Evolutionary conservation across 805 yeast species (phyloP).

Genomic region (Henningerozyma blattae): DNA sequence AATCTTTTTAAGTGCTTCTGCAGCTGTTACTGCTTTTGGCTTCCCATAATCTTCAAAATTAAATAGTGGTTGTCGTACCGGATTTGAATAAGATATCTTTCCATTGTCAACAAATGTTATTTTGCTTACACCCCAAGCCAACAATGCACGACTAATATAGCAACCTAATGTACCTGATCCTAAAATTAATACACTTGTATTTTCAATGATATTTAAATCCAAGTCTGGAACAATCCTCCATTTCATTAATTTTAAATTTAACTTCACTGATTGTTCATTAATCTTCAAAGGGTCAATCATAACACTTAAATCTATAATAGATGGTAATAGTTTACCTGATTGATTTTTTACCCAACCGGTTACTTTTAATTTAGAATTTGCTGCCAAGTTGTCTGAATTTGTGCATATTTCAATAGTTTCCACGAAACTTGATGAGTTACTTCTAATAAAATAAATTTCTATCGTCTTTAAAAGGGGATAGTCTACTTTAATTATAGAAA

Average conservation of each 20-base stretch:
- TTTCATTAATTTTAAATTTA: conserved; percentile 85
- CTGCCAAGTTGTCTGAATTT: too few relatives aligned
- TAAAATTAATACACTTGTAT: conserved; percentile 57
- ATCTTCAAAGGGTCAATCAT: conserved; percentile 70
- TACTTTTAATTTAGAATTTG: conserved; percentile 27
- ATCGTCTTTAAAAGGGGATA: conserved; percentile 26
- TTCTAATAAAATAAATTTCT: conserved; percentile 30
- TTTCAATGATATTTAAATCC: conserved; percentile 51
- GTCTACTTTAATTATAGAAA: conserved; percentile 31
- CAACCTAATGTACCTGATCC: conserved; percentile 97
- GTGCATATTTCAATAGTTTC: conserved; percentile 16
- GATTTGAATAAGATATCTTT: conserved; percentile 80
- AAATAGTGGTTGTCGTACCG: conserved; percentile 87
- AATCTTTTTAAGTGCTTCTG: conserved; percentile 53
- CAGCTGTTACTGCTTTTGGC: conserved; percentile 71
- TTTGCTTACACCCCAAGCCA: conserved; percentile 90
- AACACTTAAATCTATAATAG: conserved; percentile 69
- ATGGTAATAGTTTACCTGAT: conserved; percentile 66
- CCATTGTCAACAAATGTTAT: conserved; percentile 89
- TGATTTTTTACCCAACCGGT: conserved; percentile 88
- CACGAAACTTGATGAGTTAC: conserved; percentile 22
- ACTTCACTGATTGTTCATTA: conserved; percentile 85
- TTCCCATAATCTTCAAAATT: conserved; percentile 75
- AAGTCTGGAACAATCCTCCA: conserved; percentile 89
- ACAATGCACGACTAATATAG: conserved; percentile 69